Percentiles rank a stretch among this genome's conserved stretches.
Evolutionary conservation across 108 stramenopile species (phyloP).

Genomic region (Skeletonema grethae): DNA sequence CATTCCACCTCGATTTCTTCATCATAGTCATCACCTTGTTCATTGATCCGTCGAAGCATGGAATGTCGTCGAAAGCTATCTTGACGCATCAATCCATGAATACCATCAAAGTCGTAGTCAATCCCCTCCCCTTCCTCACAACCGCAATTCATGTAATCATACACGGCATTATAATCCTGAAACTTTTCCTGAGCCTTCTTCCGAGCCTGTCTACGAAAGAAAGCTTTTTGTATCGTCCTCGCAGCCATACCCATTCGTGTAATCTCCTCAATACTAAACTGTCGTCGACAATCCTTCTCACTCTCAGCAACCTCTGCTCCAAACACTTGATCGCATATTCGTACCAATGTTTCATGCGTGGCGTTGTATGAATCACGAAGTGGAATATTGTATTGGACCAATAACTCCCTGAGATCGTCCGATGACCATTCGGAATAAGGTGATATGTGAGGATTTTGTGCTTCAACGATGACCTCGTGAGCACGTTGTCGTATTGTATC

Average conservation of each 20-base stretch:
- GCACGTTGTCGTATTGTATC: neutral
- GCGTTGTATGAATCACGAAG: constrained; percentile 52
- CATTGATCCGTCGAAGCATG: constrained; percentile 37
- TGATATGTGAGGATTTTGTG: constrained; percentile 35
- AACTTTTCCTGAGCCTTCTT: constrained; percentile 11
- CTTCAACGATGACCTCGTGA: constrained; percentile 20
- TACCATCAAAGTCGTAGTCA: constrained; percentile 9
- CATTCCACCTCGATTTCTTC: constrained; percentile 50
- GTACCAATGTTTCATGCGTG: constrained; percentile 51
- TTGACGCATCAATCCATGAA: constrained; percentile 8
- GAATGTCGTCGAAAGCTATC: constrained; percentile 15
- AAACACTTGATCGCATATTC: constrained; percentile 58
- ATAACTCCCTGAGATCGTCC: constrained; percentile 44
- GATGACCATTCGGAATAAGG: constrained; percentile 51
- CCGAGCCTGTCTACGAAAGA: constrained; percentile 26
- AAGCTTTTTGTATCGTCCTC: constrained; percentile 46
- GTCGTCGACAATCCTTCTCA: constrained; percentile 16
- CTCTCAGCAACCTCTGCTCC: constrained; percentile 30
- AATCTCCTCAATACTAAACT: constrained; percentile 36
- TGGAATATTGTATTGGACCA: constrained; percentile 50
- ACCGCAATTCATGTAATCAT: constrained; percentile 9
- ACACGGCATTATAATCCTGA: constrained; percentile 9
- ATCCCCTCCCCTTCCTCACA: constrained; percentile 7
- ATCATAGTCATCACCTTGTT: constrained; percentile 45
- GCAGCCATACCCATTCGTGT: constrained; percentile 34